These are phyloP conservation scores for Mortierella sp. DNA, from an alignment of 371 early-diverging fungal genomes.

Conservation along the genomic window DNA sequence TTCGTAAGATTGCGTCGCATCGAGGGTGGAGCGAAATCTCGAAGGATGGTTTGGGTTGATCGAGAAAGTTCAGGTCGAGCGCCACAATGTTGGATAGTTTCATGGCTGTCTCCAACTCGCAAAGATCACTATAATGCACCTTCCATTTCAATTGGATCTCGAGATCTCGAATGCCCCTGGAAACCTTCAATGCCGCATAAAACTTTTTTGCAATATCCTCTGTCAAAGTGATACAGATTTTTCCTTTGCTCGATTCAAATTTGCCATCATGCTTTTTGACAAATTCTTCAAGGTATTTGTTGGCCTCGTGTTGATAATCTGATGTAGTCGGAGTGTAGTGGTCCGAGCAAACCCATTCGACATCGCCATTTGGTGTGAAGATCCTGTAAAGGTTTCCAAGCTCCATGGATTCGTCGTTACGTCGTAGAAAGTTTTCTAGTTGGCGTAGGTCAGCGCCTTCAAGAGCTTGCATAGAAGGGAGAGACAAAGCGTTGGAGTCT, in stretches of 20 bases:
- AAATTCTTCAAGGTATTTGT: not conserved
- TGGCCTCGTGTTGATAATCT: not conserved
- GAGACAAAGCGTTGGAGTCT: not conserved
- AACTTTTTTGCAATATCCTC: not conserved
- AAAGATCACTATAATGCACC: not conserved
- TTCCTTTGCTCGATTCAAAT: not conserved
- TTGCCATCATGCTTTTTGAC: not conserved
- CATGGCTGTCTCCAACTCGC: not conserved
- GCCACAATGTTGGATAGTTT: not conserved
- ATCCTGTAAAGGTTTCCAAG: slow-evolving; percentile 16
- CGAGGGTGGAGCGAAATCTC: not conserved
- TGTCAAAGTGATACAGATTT: not conserved
- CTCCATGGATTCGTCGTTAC: slow-evolving; percentile 5
- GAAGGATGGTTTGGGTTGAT: not conserved
- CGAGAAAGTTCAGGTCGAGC: not conserved
- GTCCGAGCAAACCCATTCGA: slow-evolving; percentile 24
- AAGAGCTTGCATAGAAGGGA: slow-evolving; percentile 5
- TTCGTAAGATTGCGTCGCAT: not conserved
- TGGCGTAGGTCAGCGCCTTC: slow-evolving; percentile 23
- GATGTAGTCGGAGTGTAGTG: slow-evolving; percentile 1
- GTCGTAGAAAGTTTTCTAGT: slow-evolving; percentile 12
- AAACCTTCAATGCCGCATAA: not conserved
- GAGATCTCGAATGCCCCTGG: not conserved
- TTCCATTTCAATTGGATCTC: not conserved
- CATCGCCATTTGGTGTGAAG: slow-evolving; percentile 15